Percentiles rank a stretch among this genome's conserved stretches.
phyloP scores from a whole-genome alignment of 116 monocot genomes.

The Papilionanthe hybrid region DNA sequence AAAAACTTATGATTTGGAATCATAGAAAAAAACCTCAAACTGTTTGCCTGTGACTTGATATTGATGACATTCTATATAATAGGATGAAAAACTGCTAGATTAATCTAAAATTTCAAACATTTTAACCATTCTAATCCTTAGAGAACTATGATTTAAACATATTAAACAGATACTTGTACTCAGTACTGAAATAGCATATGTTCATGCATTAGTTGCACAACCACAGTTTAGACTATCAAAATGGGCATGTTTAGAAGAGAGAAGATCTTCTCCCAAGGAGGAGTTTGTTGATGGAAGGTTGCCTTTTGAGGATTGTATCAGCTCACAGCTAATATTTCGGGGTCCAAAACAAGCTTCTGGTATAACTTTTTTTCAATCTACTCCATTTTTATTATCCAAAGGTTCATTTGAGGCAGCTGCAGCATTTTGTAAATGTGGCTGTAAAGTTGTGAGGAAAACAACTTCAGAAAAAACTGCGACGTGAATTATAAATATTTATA shows the following conservation, averaged over 20 bases:
- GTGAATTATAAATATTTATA: too few species aligned
- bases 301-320: conserved; percentile 11
- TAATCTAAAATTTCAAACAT: not conserved
- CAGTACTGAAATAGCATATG: not conserved
- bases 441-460: too few species aligned
- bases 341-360: conserved; percentile 17
- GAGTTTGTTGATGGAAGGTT: conserved; percentile 4
- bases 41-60: not conserved
- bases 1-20: not conserved
- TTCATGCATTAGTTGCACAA: conserved; percentile 18
- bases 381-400: not conserved
- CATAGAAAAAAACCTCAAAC: not conserved
- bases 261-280: conserved; percentile 13
- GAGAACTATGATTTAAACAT: not conserved
- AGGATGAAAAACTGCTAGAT: not conserved
- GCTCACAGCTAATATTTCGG: conserved; percentile 40
- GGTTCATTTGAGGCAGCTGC: not conserved
- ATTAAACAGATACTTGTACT: not conserved
- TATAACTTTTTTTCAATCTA: conserved; percentile 5
- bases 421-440: too few species aligned
- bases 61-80: not conserved
- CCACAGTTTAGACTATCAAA: conserved; percentile 56
- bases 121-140: not conserved
- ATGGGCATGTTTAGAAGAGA: conserved; percentile 39
- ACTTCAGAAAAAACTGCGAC: too few species aligned